Evolutionary conservation across 2,329 filamentous ascomycete species (phyloP), one percentile per base, ranked within the genome.

Genomic region (Hirsutella rhossiliensis): DNA sequence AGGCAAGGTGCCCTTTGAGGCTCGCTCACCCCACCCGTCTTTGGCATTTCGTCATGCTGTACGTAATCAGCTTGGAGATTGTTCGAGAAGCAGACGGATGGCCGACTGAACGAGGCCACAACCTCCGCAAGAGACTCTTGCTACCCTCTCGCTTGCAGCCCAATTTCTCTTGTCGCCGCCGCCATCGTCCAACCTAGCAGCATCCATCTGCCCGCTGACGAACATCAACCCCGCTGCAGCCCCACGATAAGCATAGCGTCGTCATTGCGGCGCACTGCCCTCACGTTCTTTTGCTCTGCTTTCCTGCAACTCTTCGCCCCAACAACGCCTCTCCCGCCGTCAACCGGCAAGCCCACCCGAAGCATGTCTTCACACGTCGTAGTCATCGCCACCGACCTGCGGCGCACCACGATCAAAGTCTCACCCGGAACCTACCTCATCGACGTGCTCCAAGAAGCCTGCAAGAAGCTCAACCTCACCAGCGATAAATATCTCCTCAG

Each of bases 381-480:
- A 54, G 87, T 97, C 43, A 81, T 95, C 51, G 82, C 90, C 61
- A 79, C 83, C 34, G 80, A 86, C 53, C 75, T 89, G 53, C 81
- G 84, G 52, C 78, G 87, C 54, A 77, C 81, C 42, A 84, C 78
- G 37, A 73, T 98, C 63, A 94, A 94, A 64, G 89, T 92, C 45
- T 83, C 75, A 0, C 87, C 88, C 0, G 75, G 75, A 45, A 95
- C 82, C 50, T 84, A 87, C 54, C 68, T 98, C 53, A 83, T 83
- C 46, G 89, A 96, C 58, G 76, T 98, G 2, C 72, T 95, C 17
- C 78, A 87, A 48, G 84, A 97, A 63, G 90, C 90, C 39, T 97
- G 90, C 62, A 72, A 72, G 53, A 94, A 90, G 67, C 76, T 95
- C 53, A 81, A 80, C 47, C 65, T 90, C 29, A 71, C 80, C 47